Conservation (phyloP, 345 rosid genomes). For the Lagerstroemia speciosa region DNA sequence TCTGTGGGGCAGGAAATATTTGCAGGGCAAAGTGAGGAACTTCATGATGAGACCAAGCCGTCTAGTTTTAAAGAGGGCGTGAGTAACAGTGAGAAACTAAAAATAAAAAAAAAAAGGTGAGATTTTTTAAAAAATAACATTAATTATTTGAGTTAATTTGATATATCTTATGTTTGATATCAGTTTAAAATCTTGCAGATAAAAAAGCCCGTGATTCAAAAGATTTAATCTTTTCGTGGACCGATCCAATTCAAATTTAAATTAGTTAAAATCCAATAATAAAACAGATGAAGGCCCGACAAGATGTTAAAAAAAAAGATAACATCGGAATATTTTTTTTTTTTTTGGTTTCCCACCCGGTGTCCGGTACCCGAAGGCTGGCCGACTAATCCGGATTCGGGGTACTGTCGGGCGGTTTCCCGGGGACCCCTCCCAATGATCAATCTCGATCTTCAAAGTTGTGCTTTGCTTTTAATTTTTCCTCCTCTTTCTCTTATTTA, state of each 20-base stretch:
- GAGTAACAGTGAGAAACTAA: neutral
- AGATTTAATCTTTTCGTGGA: no score
- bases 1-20: neutral
- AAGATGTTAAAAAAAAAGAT: slow-evolving; percentile 10
- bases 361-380: no score
- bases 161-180: no score
- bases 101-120: neutral
- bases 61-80: slow-evolving; percentile 17
- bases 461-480: slow-evolving; percentile 8
- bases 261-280: neutral
- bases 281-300: slow-evolving; percentile 16
- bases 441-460: slow-evolving; percentile 25
- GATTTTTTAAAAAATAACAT: no score
- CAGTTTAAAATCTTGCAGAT: no score
- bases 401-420: no score
- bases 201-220: no score
- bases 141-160: no score
- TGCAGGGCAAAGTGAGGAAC: neutral
- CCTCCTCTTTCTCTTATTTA: slow-evolving; percentile 8
- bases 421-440: no score
- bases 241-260: no score
- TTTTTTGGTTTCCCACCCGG: no score
- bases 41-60: slow-evolving; percentile 8
- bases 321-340: slow-evolving; percentile 9
- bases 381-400: no score